Evolutionary conservation across 2,329 filamentous ascomycete genomes (phyloP).

Genomic region (Xylaria sp.): DNA sequence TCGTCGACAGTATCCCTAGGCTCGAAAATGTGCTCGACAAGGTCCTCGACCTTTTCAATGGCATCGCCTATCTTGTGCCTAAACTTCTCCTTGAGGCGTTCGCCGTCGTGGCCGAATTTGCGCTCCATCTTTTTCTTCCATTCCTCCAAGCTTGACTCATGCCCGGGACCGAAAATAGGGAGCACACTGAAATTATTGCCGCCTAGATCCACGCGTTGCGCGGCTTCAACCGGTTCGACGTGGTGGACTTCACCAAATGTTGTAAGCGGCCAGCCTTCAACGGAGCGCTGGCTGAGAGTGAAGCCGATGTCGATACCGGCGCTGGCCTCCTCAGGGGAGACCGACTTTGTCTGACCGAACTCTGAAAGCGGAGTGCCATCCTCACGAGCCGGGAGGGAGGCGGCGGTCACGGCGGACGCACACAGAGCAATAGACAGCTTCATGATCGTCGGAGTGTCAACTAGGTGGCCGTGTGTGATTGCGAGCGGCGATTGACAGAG

Average conservation of each 20-base stretch:
- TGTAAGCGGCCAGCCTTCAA: constrained; percentile 30
- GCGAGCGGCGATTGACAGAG: constrained; percentile 16
- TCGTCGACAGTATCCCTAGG: constrained; percentile 12
- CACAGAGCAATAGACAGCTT: constrained; percentile 36
- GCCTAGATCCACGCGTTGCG: constrained; percentile 30
- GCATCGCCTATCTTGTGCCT: constrained; percentile 6
- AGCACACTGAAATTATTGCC: constrained; percentile 37
- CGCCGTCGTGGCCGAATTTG: neutral
- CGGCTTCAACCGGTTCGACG: constrained; percentile 30
- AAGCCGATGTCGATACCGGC: constrained; percentile 17
- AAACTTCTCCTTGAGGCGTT: neutral
- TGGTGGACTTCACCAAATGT: constrained; percentile 33
- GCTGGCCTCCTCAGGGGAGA: constrained; percentile 25
- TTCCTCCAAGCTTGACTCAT: constrained; percentile 16
- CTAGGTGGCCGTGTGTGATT: constrained; percentile 9
- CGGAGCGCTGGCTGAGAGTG: constrained; percentile 9
- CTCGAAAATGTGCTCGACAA: neutral
- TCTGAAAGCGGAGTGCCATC: constrained; percentile 25
- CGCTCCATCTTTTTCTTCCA: constrained; percentile 15
- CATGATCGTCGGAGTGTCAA: constrained; percentile 28
- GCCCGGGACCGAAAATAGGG: constrained; percentile 33
- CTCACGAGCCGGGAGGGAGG: constrained; percentile 28
- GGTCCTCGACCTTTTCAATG: no score
- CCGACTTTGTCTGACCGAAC: constrained; percentile 24
- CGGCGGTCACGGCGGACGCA: constrained; percentile 36